Evolutionary conservation across 2,329 filamentous ascomycete species (phyloP).

Genomic region (Colletotrichum sp.): DNA sequence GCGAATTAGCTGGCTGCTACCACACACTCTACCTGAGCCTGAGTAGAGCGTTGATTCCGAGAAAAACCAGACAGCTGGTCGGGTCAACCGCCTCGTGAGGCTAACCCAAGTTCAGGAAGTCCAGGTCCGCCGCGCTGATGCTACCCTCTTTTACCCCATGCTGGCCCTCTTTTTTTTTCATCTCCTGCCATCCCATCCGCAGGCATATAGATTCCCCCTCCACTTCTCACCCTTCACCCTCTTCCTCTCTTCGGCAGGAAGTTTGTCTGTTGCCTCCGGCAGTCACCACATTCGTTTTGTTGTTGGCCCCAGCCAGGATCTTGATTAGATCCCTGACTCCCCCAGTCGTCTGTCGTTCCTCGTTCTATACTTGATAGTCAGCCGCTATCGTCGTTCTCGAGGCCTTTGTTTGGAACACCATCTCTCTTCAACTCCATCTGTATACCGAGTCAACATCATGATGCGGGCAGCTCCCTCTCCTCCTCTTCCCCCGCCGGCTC

Average conservation of each 20-base stretch:
- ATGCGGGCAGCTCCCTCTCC: not conserved
- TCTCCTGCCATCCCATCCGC: not conserved
- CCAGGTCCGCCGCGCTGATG: slow-evolving; percentile 11
- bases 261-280: slow-evolving; percentile 16
- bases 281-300: slow-evolving; percentile 21
- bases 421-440: not conserved
- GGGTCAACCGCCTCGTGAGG: slow-evolving; percentile 12
- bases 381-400: not conserved
- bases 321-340: slow-evolving; percentile 13
- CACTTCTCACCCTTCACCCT: slow-evolving; percentile 10
- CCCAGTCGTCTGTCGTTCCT: not conserved
- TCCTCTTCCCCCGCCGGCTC: not conserved
- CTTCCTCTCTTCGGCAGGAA: slow-evolving; percentile 11
- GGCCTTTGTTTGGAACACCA: not conserved
- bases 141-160: slow-evolving; percentile 16
- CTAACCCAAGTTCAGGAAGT: slow-evolving; percentile 7
- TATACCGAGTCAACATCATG: not conserved
- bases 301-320: slow-evolving; percentile 14
- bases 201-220: slow-evolving; percentile 16
- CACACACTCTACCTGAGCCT: slow-evolving; percentile 6
- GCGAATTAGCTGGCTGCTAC: not conserved
- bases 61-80: slow-evolving; percentile 10
- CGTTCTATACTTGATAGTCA: not conserved
- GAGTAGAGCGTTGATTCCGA: slow-evolving; percentile 13
- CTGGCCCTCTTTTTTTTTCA: slow-evolving; percentile 7